Evolutionary conservation across 1,284 basidiomycete species (phyloP).

Genomic region (Melampsora abietis-canadensis): DNA sequence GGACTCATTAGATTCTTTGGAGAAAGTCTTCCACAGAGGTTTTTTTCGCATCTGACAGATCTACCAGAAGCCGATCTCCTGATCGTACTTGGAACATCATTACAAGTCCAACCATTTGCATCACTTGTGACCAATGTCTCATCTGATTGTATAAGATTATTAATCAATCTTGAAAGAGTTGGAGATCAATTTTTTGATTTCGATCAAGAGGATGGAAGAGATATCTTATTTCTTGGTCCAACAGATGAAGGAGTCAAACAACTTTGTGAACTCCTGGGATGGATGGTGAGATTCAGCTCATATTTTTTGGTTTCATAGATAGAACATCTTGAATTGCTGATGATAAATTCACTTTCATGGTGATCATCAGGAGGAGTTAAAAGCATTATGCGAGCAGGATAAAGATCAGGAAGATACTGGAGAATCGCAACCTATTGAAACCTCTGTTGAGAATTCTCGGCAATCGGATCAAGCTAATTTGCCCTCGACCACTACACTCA

Average conservation of each 20-base stretch:
- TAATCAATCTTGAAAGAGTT: constrained; percentile 60
- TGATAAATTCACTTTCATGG: no score
- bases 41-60: constrained; percentile 53
- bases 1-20: constrained; percentile 44
- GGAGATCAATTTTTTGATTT: constrained; percentile 53
- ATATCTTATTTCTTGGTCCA: constrained; percentile 55
- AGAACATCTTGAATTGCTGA: no score
- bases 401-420: no score
- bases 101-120: constrained; percentile 64
- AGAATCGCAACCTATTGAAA: no score
- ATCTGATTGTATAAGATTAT: constrained; percentile 55
- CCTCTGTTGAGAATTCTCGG: no score
- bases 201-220: constrained; percentile 45
- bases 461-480: no score
- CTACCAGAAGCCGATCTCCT: constrained; percentile 70
- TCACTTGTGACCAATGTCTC: constrained; percentile 57
- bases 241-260: constrained; percentile 52
- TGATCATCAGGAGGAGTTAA: no score
- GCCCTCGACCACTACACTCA: no score
- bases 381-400: no score
- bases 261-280: constrained; percentile 53
- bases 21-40: constrained; percentile 50
- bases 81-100: constrained; percentile 86
- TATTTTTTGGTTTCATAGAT: no score
- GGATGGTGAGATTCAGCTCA: constrained; percentile 48